Percentiles rank a stretch among this genome's conserved stretches.
Conservation (phyloP, 352 stramenopile species). For the Albugo laibachii region DNA sequence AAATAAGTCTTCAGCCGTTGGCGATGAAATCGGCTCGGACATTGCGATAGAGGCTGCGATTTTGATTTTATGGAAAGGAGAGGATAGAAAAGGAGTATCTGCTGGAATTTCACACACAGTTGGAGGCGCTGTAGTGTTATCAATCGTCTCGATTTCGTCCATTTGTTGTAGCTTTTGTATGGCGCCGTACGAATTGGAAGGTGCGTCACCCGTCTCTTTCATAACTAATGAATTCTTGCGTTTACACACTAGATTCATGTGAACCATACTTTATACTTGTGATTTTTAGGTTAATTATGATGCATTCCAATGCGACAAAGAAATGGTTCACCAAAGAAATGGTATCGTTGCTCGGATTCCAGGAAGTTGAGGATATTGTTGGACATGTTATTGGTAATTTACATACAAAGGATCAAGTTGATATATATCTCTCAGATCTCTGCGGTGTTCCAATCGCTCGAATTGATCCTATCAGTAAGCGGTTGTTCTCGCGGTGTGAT, state of each 20-base stretch:
- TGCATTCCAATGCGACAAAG: neutral
- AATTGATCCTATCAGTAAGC: constrained; percentile 23
- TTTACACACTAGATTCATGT: neutral
- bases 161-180: too few species aligned
- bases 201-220: constrained; percentile 24
- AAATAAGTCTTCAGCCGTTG: constrained; percentile 45
- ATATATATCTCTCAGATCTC: constrained; percentile 43
- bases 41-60: too few species aligned
- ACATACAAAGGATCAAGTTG: constrained; percentile 19
- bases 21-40: too few species aligned
- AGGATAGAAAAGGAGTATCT: too few species aligned
- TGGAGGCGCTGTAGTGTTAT: too few species aligned
- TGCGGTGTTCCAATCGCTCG: constrained; percentile 25
- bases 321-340: neutral
- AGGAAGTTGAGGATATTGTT: constrained; percentile 49
- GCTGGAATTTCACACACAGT: too few species aligned
- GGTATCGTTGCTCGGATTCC: constrained; percentile 21
- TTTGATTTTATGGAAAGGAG: too few species aligned
- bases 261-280: neutral
- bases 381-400: constrained; percentile 29
- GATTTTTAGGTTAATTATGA: neutral
- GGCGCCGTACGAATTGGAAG: too few species aligned
- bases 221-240: constrained; percentile 29
- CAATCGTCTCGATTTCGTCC: too few species aligned
- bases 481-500: constrained; percentile 13